phyloP scores from a whole-genome alignment of 1,139 yeast species.

The Geotrichum bryndzae region DNA sequence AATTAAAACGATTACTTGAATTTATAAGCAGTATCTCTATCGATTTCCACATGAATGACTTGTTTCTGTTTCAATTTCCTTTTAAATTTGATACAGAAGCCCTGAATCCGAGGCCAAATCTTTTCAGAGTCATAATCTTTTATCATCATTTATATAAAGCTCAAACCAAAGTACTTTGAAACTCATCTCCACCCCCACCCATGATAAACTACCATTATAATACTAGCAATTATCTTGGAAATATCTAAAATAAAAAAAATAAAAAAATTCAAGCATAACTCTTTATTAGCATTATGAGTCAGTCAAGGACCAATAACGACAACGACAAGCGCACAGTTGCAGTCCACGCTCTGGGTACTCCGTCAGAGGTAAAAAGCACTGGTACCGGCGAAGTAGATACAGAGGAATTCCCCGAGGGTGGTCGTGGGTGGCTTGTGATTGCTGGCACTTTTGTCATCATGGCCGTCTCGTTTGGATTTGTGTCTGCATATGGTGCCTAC shows the following conservation, averaged over 20 bases:
- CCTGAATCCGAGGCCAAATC: no score
- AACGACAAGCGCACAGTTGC: neutral
- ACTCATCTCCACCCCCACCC: neutral
- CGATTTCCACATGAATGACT: neutral
- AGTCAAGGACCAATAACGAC: neutral
- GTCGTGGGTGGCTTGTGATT: conserved; percentile 31
- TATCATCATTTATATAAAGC: neutral
- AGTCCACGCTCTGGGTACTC: neutral
- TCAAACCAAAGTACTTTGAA: neutral
- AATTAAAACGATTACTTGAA: no score
- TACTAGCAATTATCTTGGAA: no score
- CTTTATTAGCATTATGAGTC: neutral
- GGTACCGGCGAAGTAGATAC: conserved; percentile 4
- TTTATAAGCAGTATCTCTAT: neutral
- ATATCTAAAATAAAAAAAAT: no score
- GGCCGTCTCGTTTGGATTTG: conserved; percentile 41
- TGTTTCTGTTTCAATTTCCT: no score
- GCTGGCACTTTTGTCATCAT: conserved; percentile 26
- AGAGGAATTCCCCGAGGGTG: conserved; percentile 30
- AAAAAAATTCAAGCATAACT: neutral
- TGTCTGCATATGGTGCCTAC: conserved; percentile 53
- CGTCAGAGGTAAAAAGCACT: neutral
- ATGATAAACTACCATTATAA: neutral
- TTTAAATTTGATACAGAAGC: no score
- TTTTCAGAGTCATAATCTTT: no score